Conservation (phyloP, 768 basidiomycete species). For the Rhodosporidiobolus odoratus region DNA sequence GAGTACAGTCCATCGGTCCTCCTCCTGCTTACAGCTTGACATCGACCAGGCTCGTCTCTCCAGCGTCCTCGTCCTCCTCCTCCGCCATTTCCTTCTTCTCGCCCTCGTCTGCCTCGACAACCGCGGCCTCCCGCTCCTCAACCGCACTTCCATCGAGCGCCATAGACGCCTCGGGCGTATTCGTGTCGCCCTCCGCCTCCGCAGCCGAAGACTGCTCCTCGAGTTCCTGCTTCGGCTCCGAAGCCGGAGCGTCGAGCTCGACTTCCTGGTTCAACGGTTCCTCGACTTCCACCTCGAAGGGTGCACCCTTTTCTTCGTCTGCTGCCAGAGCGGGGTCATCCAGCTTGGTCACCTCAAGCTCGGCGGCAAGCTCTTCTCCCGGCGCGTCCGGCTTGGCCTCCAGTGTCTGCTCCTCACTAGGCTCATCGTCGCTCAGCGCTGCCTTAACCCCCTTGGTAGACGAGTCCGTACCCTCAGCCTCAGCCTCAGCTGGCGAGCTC, state of each 20-base stretch:
- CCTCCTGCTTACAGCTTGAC: background rate
- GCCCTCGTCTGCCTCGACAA: background rate
- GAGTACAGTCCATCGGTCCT: no score
- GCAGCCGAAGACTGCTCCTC: background rate
- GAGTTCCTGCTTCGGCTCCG: slow-evolving; percentile 2
- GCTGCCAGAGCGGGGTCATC: background rate
- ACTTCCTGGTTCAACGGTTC: background rate
- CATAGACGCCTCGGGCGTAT: background rate
- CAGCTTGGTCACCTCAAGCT: background rate
- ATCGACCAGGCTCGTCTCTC: slow-evolving; percentile 17
- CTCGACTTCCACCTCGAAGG: background rate
- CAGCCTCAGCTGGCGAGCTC: background rate
- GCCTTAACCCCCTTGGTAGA: background rate
- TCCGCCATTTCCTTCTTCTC: background rate
- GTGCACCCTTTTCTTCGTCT: background rate
- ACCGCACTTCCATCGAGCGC: background rate
- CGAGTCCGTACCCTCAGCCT: background rate
- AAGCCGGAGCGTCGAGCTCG: background rate
- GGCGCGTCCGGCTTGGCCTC: background rate
- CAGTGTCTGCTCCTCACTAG: background rate
- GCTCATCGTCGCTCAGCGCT: background rate
- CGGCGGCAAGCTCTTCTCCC: background rate
- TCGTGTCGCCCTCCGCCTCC: background rate
- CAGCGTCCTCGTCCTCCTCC: background rate
- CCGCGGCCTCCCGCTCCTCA: background rate